A percentile compares a stretch with the other conserved stretches of the same genome.
Evolutionary conservation across 495 filamentous ascomycete species (phyloP).

Genomic region (Aspergillus olivimuriae): DNA sequence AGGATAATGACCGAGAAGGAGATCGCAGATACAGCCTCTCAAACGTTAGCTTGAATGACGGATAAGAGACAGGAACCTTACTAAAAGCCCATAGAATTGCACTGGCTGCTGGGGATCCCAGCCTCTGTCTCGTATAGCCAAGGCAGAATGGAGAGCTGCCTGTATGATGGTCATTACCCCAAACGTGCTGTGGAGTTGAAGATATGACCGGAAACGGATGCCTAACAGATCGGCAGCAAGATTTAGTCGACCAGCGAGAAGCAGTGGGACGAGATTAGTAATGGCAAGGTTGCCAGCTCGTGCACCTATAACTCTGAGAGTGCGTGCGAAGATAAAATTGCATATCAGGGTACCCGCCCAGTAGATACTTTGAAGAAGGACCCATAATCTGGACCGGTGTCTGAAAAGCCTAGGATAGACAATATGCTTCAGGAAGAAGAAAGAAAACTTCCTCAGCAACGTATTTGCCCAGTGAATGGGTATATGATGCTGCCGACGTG

Average conservation of each 20-base stretch:
- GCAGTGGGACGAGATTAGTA: constrained; percentile 6
- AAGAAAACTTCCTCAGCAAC: constrained; percentile 4
- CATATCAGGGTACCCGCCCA: constrained; percentile 2
- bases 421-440: constrained; percentile 2
- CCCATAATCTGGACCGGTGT: constrained; percentile 3
- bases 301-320: constrained; percentile 1
- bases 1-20: not conserved
- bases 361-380: constrained; percentile 6
- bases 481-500: too few species aligned
- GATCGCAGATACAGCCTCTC: not conserved
- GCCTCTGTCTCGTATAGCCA: constrained; percentile 2
- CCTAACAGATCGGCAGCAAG: constrained; percentile 7
- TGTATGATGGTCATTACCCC: constrained; percentile 4
- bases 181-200: constrained; percentile 1
- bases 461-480: not conserved
- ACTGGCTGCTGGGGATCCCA: constrained; percentile 2
- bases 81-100: constrained; percentile 8
- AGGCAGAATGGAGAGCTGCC: not conserved
- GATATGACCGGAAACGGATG: constrained; percentile 5
- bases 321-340: constrained; percentile 3
- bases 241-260: constrained; percentile 2
- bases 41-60: not conserved
- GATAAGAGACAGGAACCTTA: not conserved
- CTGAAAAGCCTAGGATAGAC: constrained; percentile 4
- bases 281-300: constrained; percentile 8